Evolutionary conservation across 2,329 filamentous ascomycete genomes (phyloP), one percentile per base, ranked within the genome.

Genomic region (Zasmidium angulare): DNA sequence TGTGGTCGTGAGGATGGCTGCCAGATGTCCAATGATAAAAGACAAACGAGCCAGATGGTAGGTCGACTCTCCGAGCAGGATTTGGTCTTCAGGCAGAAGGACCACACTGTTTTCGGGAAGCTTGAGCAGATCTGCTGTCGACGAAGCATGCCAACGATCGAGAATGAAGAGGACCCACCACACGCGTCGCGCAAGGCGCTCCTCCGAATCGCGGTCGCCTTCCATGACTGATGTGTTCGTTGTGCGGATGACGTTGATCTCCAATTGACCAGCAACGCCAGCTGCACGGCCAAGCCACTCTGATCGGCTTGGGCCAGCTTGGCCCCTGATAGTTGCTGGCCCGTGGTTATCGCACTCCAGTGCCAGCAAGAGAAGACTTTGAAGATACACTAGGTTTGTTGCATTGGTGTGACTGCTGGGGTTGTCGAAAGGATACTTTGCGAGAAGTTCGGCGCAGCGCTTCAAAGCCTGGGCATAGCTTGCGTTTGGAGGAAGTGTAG

Each of bases 111-210:
- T 81, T 64, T 89, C 84, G 1, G 84, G 84, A 58, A 91, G 85
- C 59, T 87, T 79, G 12, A 85, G 68, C 2, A 87, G 85, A 61
- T 82, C 85, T 12, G 84, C 85, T 3, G 83, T 87, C 21, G 85
- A 86, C n/a, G 86, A 82, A 2, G 89, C 86, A 69, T 90, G 85
- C 87, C 87, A 91, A 17, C 88, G 83, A 68, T 91, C 89, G 63
- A 91, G 82, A 63, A 89, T 81, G 49, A 90, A 82, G 31, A 91
- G 76, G 14, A 85, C 84, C 86, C 87, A 90, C 89, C 89, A 91
- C 19, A 87, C 82, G 47, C 87, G 82, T 53, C 86, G 78, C 1
- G 82, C 82, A 2, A 90, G 76, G 19, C 84, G 84, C 52, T 86
- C 84, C 48, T 87, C 84, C 20, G 82, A 83, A 69, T 90, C 86